Base-by-base conservation (phyloP, 2,329 filamentous ascomycete genomes). In the Fusarium compactum region DNA sequence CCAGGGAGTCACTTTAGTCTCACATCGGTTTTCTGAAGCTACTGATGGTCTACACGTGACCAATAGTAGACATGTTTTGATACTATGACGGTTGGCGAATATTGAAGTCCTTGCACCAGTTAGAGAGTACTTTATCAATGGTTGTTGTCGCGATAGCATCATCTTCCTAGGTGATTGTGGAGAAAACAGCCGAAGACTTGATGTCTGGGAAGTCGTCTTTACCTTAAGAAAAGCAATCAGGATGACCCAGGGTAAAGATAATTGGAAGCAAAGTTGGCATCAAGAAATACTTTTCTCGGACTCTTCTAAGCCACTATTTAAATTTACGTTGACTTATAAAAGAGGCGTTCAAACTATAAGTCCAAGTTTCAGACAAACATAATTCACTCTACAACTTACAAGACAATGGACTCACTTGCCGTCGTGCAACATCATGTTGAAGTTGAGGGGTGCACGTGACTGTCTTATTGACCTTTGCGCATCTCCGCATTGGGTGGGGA, bases 401-500 rank as follows among this genome's bases (percentile, higher is more conserved):
- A 38, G 3, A 38, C 4, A 12, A n/a, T 38, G 2, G 34, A n/a
- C 34, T 12, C 6, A n/a, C 3, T 38, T 0, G 18, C 10, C 32
- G 22, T 14, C 10, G 16, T 12, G n/a, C 18, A 38, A 38, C 10
- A 6, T 12, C 34, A 22, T 45, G 53, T 45, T 62, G n/a, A 22
- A 18, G 45, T 11, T 38, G n/a, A 25, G 11, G 56, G 56, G 20
- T 16, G 2, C 67, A 70, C 67, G 67, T 70, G 67, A 70, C 57
- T 18, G 3, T 12, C 4, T 8, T 14, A 46, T 69, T 71, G 51
- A 64, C 65, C 68, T 75, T 71, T 69, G 30, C 52, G 12, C 34
- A 54, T 48, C 56, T 62, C 58, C 61, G 46, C 62, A 73, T 66
- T 74, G 69, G 70, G 68, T 61, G 61, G 53, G 47, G 67, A 61